Percentiles rank a stretch among this genome's conserved stretches.
phyloP scores from a whole-genome alignment of 2,329 filamentous ascomycete species.

The Fusarium sp. region DNA sequence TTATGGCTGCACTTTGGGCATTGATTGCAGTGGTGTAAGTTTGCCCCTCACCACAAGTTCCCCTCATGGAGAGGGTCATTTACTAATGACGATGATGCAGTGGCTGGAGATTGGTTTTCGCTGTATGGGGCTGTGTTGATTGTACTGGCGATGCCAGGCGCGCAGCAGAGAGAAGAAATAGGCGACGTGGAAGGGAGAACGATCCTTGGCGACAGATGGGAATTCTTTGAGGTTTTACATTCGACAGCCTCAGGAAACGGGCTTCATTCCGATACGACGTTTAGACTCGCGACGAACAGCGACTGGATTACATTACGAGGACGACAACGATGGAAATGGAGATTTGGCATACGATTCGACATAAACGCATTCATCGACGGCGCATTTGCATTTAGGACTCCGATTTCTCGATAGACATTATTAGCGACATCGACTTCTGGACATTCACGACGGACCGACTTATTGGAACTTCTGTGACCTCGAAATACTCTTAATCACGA shows the following conservation, averaged over 20 bases:
- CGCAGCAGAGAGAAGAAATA: constrained; percentile 29
- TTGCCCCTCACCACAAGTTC: background rate
- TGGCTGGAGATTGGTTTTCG: constrained; percentile 45
- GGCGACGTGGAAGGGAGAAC: constrained; percentile 21
- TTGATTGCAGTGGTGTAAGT: constrained; percentile 46
- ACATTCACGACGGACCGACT: background rate
- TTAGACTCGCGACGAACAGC: background rate
- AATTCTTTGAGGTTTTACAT: constrained; percentile 21
- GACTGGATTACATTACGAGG: constrained; percentile 12
- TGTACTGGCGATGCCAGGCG: constrained; percentile 43
- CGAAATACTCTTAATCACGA: background rate
- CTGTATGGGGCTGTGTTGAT: constrained; percentile 46
- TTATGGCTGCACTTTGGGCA: constrained; percentile 39
- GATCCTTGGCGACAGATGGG: constrained; percentile 42
- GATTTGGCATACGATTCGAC: background rate
- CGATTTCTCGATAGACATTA: constrained; percentile 2
- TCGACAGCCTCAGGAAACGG: background rate
- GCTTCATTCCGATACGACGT: background rate
- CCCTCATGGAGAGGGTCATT: background rate
- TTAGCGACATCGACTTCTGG: background rate
- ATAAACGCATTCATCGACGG: constrained; percentile 16
- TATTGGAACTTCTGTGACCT: background rate
- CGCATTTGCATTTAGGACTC: constrained; percentile 8
- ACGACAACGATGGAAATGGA: background rate
- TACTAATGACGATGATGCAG: constrained; percentile 27